These are phyloP conservation scores for Vitis hybrid DNA, from an alignment of 177 flowering plant genomes.

Conservation along the genomic window DNA sequence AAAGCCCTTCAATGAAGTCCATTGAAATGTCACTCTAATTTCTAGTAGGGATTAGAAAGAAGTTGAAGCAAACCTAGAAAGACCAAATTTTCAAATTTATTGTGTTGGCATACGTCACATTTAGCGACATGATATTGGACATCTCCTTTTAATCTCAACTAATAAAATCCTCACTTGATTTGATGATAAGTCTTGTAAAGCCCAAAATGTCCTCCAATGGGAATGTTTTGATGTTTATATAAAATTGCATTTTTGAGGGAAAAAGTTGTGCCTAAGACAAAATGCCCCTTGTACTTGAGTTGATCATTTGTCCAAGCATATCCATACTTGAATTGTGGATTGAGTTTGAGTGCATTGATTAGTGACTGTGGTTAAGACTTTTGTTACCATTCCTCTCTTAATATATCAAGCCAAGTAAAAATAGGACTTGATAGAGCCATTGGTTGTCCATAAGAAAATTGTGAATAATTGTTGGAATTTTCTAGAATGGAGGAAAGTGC, in stretches of 20 bases:
- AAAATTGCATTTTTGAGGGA: not conserved
- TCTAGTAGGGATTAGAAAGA: not conserved
- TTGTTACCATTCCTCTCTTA: not conserved
- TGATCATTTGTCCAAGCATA: not conserved
- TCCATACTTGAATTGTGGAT: not conserved
- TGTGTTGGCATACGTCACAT: conserved; percentile 2
- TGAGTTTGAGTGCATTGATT: not conserved
- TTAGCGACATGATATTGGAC: not conserved
- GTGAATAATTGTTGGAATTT: too few species aligned
- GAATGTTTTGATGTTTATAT: not conserved
- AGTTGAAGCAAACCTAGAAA: conserved; percentile 1
- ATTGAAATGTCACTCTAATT: not conserved
- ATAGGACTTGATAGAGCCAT: not conserved
- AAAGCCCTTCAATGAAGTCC: conserved; percentile 6
- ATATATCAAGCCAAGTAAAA: not conserved
- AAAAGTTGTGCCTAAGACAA: not conserved
- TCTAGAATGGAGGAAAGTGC: not conserved
- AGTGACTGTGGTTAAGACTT: not conserved
- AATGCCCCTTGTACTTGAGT: not conserved
- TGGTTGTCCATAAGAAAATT: too few species aligned
- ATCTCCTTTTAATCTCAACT: not conserved
- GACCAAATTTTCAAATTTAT: conserved; percentile 3
- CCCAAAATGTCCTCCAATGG: not conserved
- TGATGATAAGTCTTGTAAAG: not conserved
- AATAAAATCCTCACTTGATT: too few species aligned